These are phyloP conservation scores for Funneliformis mosseae DNA, from an alignment of 192 early-diverging fungal genomes.

Conservation along the genomic window DNA sequence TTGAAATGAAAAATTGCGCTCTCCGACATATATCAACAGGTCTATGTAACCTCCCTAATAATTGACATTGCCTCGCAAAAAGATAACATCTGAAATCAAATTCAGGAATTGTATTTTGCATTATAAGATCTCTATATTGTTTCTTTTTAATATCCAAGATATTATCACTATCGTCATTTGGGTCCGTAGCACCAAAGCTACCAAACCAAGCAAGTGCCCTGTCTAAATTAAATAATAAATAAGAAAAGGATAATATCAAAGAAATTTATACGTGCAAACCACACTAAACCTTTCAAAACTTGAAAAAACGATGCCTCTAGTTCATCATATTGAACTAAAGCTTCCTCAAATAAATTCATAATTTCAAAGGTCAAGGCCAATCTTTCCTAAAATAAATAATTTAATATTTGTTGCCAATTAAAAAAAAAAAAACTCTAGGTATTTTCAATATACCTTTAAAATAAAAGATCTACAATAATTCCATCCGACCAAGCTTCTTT, in stretches of 20 bases:
- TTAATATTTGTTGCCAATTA: neutral
- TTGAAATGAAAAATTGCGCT: constrained; percentile 73
- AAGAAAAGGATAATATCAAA: constrained; percentile 14
- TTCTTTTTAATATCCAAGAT: constrained; percentile 77
- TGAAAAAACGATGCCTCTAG: constrained; percentile 95
- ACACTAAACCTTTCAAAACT: constrained; percentile 68
- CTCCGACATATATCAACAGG: constrained; percentile 69
- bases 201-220: constrained; percentile 93
- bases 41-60: constrained; percentile 70
- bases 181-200: constrained; percentile 82
- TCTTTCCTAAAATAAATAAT: constrained; percentile 61
- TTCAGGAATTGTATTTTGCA: constrained; percentile 86
- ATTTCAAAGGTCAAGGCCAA: constrained; percentile 85
- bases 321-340: constrained; percentile 95
- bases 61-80: constrained; percentile 85
- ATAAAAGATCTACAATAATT: constrained; percentile 99
- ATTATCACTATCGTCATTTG: constrained; percentile 87
- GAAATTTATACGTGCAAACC: constrained; percentile 2
- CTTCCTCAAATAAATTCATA: constrained; percentile 86
- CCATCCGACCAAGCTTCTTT: constrained; percentile 96
- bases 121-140: constrained; percentile 86
- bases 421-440: no score
- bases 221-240: constrained; percentile 45
- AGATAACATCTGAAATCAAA: constrained; percentile 98
- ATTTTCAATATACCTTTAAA: constrained; percentile 64